phyloP scores from a whole-genome alignment of 805 yeast genomes.

The Grigorovia transvaalensis region DNA sequence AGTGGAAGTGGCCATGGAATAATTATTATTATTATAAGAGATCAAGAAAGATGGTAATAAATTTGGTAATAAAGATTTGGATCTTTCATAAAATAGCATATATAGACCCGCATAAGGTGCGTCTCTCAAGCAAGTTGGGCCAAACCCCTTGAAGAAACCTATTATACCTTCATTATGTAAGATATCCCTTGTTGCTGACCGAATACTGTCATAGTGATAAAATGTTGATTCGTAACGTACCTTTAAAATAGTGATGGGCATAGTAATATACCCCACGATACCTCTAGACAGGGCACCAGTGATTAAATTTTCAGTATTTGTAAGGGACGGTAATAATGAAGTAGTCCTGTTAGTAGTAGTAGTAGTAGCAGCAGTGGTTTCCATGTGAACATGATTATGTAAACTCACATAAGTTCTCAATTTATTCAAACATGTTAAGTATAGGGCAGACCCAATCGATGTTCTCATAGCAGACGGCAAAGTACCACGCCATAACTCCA shows the following conservation, averaged over 20 bases:
- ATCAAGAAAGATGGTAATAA: conserved; percentile 20
- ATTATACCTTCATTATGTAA: conserved; percentile 39
- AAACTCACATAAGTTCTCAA: conserved; percentile 45
- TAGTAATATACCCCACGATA: conserved; percentile 71
- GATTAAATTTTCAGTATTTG: conserved; percentile 55
- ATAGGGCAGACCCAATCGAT: conserved; percentile 81
- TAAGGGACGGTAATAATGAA: conserved; percentile 56
- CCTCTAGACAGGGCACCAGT: conserved; percentile 78
- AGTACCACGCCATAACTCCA: conserved; percentile 84
- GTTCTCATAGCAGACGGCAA: conserved; percentile 84
- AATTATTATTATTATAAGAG: conserved; percentile 10
- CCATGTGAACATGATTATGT: conserved; percentile 7
- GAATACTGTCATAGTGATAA: conserved; percentile 57
- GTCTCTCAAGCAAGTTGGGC: conserved; percentile 80
- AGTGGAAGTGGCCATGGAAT: conserved; percentile 36
- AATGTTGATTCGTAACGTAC: conserved; percentile 79
- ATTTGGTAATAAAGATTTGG: conserved; percentile 47
- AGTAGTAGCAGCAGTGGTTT: background rate
- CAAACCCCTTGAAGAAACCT: conserved; percentile 81
- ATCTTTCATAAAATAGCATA: conserved; percentile 71
- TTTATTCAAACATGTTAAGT: conserved; percentile 60
- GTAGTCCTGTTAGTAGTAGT: conserved; percentile 11
- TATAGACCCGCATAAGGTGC: conserved; percentile 96
- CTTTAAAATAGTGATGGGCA: conserved; percentile 90
- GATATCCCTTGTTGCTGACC: conserved; percentile 50